Base-by-base conservation (phyloP, 352 stramenopile genomes). In the Phytopythium sindhum region DNA sequence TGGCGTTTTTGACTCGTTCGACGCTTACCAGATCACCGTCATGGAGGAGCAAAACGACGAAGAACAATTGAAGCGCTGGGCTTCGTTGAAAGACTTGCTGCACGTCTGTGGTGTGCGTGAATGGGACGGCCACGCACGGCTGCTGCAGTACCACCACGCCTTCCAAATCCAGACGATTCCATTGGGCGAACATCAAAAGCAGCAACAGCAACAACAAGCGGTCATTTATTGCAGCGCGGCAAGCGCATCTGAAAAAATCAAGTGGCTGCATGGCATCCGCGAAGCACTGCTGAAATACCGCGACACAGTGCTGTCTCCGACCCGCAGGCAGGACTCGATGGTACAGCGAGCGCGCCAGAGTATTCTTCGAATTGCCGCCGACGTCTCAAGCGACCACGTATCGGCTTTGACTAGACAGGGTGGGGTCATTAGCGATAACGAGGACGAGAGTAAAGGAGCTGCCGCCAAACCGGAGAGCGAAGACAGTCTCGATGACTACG, bases 91-190 rank as follows among this genome's bases (percentile, higher is more conserved):
- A 31, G 69, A 70, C 1, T 60, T 75, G 14, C 69, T 81, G 31
- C 61, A 75, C 2, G 62, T 83, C 23, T 78, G 67, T 31, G 67
- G 73, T 10, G 72, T 90, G 12, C 84, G 72, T 0, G 80, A 84
- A 10, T 91, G 81, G 81, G 79, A 93, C 33, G 85, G 83, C 24
- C 73, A 88, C 45, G 72, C 75, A 11, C 61, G 78, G 15, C 51
- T 91, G 35, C 67, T 92, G 56, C 80, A 88, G 54, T 93, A 93
- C 68, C 70, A 84, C 21, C 74, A 93, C 60, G 79, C 77, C 1
- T 93, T 93, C 39, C 64, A 88, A 41, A 64, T 93, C n/a, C 78
- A 90, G 47, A 88, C 80, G 1, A 52, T 57, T 33, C n/a, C 54
- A 14, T 17, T 60, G 1, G 54, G 35, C 17, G 35, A 44, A 0